Percentiles rank a stretch among this genome's conserved stretches.
These are phyloP conservation scores for Apophysomyces trapeziformis DNA, from an alignment of 371 early-diverging fungal genomes.

Conservation along the genomic window DNA sequence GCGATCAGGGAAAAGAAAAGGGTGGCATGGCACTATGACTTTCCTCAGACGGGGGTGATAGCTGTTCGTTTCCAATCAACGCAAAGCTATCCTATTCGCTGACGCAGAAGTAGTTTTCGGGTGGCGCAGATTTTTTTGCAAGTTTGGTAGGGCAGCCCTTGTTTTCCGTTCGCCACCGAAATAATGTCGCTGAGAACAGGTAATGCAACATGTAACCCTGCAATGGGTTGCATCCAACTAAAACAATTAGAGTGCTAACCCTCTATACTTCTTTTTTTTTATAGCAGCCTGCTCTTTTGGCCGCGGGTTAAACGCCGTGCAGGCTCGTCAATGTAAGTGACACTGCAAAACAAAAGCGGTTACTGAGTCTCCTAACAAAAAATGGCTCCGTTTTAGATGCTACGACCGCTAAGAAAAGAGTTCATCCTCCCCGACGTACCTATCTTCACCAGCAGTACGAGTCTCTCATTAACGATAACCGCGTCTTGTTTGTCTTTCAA, in stretches of 20 bases:
- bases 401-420: constrained; percentile 29
- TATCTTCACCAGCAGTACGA: constrained; percentile 60
- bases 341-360: neutral
- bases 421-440: constrained; percentile 52
- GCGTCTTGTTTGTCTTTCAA: constrained; percentile 65
- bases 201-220: constrained; percentile 10
- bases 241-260: too few species aligned
- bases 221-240: too few species aligned
- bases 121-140: too few species aligned
- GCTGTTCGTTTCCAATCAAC: too few species aligned
- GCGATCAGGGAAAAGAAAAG: too few species aligned
- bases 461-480: constrained; percentile 53
- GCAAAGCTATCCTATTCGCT: too few species aligned
- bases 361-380: too few species aligned
- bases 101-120: too few species aligned
- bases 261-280: neutral
- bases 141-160: neutral
- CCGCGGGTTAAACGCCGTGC: constrained; percentile 29
- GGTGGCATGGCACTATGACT: too few species aligned
- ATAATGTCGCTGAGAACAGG: constrained; percentile 41
- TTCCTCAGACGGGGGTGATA: too few species aligned
- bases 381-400: constrained; percentile 28
- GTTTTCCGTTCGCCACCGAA: neutral
- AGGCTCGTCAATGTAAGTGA: constrained; percentile 16
- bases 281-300: constrained; percentile 31